Evolutionary conservation across 1,284 basidiomycete species (phyloP).

Genomic region (Inonotus obliquus): DNA sequence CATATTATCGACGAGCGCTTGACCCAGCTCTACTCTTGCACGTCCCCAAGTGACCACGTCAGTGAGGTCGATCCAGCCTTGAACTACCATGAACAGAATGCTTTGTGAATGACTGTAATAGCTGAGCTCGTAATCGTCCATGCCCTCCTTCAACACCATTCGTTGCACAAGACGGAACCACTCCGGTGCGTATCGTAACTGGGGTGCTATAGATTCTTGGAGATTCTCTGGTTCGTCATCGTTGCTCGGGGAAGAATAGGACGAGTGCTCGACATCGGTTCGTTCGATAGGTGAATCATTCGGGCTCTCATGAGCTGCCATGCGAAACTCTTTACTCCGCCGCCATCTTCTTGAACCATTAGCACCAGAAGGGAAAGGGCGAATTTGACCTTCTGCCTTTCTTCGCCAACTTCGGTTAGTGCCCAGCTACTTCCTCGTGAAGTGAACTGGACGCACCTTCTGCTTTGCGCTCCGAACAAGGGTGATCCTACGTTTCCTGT

Average conservation of each 20-base stretch:
- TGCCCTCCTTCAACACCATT: not conserved
- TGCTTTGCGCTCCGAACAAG: no score
- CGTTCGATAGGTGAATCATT: not conserved
- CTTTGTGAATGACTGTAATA: not conserved
- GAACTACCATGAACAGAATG: not conserved
- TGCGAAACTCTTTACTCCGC: not conserved
- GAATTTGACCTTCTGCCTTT: no score
- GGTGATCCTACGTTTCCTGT: no score
- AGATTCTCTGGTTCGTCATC: not conserved
- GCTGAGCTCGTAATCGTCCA: not conserved
- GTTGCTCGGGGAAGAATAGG: not conserved
- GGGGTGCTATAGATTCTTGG: not conserved
- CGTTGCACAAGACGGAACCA: not conserved
- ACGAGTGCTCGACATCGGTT: not conserved
- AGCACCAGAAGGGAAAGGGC: not conserved
- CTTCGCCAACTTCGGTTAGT: no score
- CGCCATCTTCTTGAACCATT: not conserved
- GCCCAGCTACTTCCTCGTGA: no score
- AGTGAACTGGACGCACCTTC: no score
- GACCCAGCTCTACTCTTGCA: not conserved
- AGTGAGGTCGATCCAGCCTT: not conserved
- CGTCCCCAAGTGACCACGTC: not conserved
- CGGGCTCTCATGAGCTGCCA: not conserved
- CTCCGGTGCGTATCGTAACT: not conserved
- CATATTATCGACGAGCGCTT: not conserved